Evolutionary conservation across 2,329 filamentous ascomycete genomes (phyloP).

Genomic region (Cladophialophora psammophila): DNA sequence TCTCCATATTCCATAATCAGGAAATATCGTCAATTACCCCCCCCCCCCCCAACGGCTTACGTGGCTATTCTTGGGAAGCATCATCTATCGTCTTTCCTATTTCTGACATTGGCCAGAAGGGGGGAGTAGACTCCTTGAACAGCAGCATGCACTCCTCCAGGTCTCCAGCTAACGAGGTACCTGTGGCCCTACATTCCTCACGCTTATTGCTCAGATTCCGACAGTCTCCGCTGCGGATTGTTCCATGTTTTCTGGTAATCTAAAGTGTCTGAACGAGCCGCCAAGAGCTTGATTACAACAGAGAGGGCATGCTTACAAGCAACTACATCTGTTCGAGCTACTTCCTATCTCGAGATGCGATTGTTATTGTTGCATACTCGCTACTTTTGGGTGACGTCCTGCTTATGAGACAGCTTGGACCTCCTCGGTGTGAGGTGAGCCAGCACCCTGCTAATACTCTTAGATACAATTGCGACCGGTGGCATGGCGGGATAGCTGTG

Average conservation of each 20-base stretch:
- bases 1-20: not conserved
- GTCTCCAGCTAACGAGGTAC: not conserved
- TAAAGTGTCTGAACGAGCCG: not conserved
- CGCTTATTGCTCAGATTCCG: not conserved
- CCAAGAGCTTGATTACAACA: not conserved
- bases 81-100: not conserved
- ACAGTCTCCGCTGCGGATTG: not conserved
- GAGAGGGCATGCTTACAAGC: not conserved
- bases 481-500: not conserved
- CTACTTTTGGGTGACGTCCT: not conserved
- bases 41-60: constrained; percentile 2
- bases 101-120: not conserved
- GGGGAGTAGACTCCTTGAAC: not conserved
- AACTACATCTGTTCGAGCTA: not conserved
- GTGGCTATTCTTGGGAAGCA: not conserved
- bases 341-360: not conserved
- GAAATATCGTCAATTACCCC: not conserved
- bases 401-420: not conserved
- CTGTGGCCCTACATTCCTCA: not conserved
- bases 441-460: not conserved
- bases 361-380: not conserved
- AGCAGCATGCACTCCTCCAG: not conserved
- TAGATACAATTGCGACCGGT: not conserved
- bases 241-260: not conserved
- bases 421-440: not conserved